phyloP scores from a whole-genome alignment of 257 asterid genomes.

The Solanum neorickii region DNA sequence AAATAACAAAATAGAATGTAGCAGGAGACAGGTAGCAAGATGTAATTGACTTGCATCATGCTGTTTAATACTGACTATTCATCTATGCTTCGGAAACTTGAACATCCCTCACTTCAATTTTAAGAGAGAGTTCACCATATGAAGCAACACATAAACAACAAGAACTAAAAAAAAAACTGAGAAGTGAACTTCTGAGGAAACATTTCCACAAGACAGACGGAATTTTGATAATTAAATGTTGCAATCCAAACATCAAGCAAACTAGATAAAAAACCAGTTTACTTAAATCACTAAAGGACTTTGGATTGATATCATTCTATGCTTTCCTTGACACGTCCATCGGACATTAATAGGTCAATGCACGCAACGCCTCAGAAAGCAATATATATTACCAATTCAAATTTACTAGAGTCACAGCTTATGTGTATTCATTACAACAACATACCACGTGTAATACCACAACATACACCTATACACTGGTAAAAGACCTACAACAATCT shows the following conservation, averaged over 20 bases:
- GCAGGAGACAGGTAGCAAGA: slow-evolving; percentile 1
- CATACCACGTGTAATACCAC: background rate
- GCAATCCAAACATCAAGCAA: background rate
- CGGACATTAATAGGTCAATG: background rate
- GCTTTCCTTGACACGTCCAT: background rate
- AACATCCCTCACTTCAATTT: background rate
- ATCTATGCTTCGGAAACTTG: slow-evolving; percentile 4
- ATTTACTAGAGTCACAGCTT: background rate
- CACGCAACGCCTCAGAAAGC: background rate
- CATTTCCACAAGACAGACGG: background rate
- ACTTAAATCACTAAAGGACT: background rate
- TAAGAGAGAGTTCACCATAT: background rate
- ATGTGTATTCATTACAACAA: background rate
- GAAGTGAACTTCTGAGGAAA: background rate
- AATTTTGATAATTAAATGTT: background rate
- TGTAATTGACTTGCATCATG: background rate
- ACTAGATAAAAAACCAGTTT: background rate
- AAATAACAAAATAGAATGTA: background rate
- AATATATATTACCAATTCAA: background rate
- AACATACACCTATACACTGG: background rate
- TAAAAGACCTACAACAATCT: background rate
- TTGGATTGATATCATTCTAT: background rate
- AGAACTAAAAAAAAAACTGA: no score
- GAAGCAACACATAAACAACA: background rate
- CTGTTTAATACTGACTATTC: background rate